These are phyloP conservation scores for Stephania cephalantha DNA, from an alignment of 164 flowering plant genomes.

Conservation along the genomic window DNA sequence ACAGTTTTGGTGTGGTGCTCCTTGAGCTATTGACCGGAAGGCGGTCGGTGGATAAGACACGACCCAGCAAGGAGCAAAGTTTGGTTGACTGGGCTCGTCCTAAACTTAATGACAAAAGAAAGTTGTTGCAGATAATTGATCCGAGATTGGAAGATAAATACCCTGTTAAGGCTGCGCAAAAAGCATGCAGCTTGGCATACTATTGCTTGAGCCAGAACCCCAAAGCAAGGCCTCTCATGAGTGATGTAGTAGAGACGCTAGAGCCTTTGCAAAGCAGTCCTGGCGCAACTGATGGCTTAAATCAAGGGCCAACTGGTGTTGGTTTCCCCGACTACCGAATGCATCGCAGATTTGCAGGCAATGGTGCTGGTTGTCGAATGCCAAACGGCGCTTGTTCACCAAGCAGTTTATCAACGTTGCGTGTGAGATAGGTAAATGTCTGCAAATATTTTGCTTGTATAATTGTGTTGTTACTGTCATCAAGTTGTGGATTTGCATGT, in stretches of 20 bases:
- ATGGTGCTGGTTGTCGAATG: conserved; percentile 53
- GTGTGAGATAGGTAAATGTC: conserved; percentile 48
- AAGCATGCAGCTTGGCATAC: conserved; percentile 93
- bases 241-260: conserved; percentile 92
- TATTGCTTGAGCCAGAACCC: conserved; percentile 95
- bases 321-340: conserved; percentile 43
- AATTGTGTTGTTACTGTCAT: conserved; percentile 5
- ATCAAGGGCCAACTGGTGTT: conserved; percentile 22
- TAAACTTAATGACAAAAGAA: conserved; percentile 84
- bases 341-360: conserved; percentile 40
- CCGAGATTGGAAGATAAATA: conserved; percentile 84
- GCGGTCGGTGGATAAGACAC: conserved; percentile 85
- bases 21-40: conserved; percentile 87
- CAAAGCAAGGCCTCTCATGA: conserved; percentile 94
- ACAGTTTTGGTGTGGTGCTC: conserved; percentile 97
- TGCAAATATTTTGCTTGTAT: conserved; percentile 7
- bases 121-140: conserved; percentile 80
- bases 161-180: conserved; percentile 88
- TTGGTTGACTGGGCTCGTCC: conserved; percentile 98
- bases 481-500: conserved; percentile 10
- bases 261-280: conserved; percentile 74
- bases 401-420: conserved; percentile 64
- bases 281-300: conserved; percentile 29
- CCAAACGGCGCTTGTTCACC: conserved; percentile 69
- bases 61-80: conserved; percentile 87